phyloP scores from a whole-genome alignment of 208 protist species.

The Acanthamoeba culbertsoni region DNA sequence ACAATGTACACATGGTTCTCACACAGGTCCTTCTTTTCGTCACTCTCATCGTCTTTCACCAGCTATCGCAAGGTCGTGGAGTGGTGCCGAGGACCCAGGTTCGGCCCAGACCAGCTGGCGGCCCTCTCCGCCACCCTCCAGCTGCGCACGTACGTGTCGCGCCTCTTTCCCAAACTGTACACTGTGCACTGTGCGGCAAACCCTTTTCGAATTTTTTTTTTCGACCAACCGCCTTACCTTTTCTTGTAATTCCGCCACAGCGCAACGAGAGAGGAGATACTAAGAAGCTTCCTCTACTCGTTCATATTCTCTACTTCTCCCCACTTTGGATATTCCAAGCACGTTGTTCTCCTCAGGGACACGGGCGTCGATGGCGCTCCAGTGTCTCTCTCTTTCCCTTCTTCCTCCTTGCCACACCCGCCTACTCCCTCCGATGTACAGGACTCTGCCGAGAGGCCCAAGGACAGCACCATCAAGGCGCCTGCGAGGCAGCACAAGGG shows the following conservation, averaged over 20 bases:
- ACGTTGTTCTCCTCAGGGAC: not conserved
- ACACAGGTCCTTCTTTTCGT: not conserved
- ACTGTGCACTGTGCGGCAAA: too few species aligned
- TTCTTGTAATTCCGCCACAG: not conserved
- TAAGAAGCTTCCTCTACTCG: not conserved
- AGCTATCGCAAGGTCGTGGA: constrained; percentile 16
- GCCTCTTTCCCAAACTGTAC: too few species aligned
- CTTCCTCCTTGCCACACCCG: not conserved
- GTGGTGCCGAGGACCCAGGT: not conserved
- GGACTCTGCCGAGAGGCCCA: not conserved
- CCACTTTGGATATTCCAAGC: not conserved
- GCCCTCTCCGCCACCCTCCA: not conserved
- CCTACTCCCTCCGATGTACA: not conserved
- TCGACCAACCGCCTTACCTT: not conserved
- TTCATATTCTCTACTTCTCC: not conserved
- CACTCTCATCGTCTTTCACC: not conserved
- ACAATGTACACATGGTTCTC: not conserved
- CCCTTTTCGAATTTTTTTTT: not conserved
- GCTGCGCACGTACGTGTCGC: not conserved
- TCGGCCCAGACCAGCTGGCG: not conserved
- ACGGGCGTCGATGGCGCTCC: not conserved
- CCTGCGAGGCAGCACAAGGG: not conserved
- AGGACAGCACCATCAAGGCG: not conserved
- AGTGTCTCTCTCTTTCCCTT: not conserved
- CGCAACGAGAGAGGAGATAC: not conserved